Base-by-base conservation (phyloP, 257 asterid species). In the Paulownia fortunei region DNA sequence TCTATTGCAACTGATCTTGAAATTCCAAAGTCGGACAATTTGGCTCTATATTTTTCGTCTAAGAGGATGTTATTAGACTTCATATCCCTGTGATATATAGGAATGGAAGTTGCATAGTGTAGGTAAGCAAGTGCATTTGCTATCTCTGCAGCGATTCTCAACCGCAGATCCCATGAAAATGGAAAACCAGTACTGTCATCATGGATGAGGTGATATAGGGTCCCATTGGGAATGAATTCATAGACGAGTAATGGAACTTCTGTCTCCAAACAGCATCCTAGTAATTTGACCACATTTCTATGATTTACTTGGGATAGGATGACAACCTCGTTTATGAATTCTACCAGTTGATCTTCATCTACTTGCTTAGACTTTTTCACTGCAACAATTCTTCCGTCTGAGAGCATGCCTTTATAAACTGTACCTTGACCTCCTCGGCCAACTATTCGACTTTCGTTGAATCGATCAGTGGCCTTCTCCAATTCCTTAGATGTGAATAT, bases 401-500 rank as follows among this genome's bases (percentile, higher is more conserved):
- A 12, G 7, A 84, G 69, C 85, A 84, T 84, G 65, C 85, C 85
- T 58, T 81, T 81, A 72, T 84, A 84, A n/a, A 84, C 87, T 0
- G 79, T 80, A 37, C 87, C 85, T 74, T 84, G 85, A 58, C 85
- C 85, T 23, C 87, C 87, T 74, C 32, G 69, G 3, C 85, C 87
- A 46, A 84, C 73, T 54, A 84, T 70, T 18, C 87, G 81, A 27
- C 83, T 78, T 13, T 81, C 81, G 7, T 63, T 74, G 85, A 78
- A 84, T 7, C 36, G 37, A n/a, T 84, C 83, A 1, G 88, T 84
- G 0, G 88, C 85, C 55, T 47, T 78, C 16, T 52, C 81, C 64
- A 84, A 36, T 16, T 84, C 88, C 12, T 81, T 84, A 1, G 74
- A 66, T 2, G 80, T 68, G 81, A 73, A 81, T 15, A 81, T 34